Percentiles rank a stretch among this genome's conserved stretches.
Conservation (phyloP, 495 filamentous ascomycete genomes). For the Aspergillus ellipticus region DNA sequence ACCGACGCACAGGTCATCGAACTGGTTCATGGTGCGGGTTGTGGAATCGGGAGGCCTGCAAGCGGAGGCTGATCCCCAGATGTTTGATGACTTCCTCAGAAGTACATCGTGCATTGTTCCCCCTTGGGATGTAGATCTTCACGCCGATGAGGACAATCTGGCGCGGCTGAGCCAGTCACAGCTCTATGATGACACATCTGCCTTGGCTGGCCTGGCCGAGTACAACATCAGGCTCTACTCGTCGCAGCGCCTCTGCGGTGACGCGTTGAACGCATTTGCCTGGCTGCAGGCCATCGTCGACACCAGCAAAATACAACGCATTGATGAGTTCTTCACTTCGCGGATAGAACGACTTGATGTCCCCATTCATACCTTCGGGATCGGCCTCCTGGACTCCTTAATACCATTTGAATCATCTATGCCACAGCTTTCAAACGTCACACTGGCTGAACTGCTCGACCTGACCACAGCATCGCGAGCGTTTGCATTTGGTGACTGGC, state of each 20-base stretch:
- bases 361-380: conserved; percentile 19
- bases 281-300: conserved; percentile 38
- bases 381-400: conserved; percentile 10
- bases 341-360: conserved; percentile 16
- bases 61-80: conserved; percentile 33
- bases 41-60: conserved; percentile 45
- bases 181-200: conserved; percentile 36
- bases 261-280: conserved; percentile 29
- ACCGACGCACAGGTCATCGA: conserved; percentile 34
- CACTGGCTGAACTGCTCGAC: conserved; percentile 51
- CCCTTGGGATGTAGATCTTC: conserved; percentile 28
- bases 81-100: conserved; percentile 36
- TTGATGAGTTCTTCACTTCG: conserved; percentile 34
- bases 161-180: conserved; percentile 24
- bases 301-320: conserved; percentile 37
- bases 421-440: conserved; percentile 43
- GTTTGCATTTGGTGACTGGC: conserved; percentile 50
- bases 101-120: conserved; percentile 33
- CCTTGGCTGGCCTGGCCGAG: conserved; percentile 35
- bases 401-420: conserved; percentile 30
- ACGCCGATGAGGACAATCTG: conserved; percentile 20
- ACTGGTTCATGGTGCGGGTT: conserved; percentile 49
- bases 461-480: conserved; percentile 44
- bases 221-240: conserved; percentile 31
- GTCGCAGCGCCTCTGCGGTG: conserved; percentile 21